Conservation (phyloP, 257 asterid species). For the Petunia axillaris region DNA sequence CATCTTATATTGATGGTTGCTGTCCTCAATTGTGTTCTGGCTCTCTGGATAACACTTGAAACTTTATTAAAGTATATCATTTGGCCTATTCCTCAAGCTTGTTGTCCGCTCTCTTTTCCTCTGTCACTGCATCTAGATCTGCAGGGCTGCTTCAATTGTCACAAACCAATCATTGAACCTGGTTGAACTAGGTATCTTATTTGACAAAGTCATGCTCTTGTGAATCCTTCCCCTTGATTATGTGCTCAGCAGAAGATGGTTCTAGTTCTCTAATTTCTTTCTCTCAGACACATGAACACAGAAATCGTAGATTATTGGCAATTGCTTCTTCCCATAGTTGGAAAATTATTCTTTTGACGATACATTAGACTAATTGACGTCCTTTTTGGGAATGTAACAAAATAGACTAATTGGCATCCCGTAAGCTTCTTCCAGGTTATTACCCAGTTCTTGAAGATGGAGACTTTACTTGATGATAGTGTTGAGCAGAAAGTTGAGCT, state of each 20-base stretch:
- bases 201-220: not conserved
- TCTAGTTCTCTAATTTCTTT: not conserved
- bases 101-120: not conserved
- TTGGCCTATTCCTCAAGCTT: conserved; percentile 1
- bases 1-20: not conserved
- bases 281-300: not conserved
- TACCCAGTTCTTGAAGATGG: conserved; percentile 93
- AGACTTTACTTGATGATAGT: conserved; percentile 84
- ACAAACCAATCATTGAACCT: conserved; percentile 6
- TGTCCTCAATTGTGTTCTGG: not conserved
- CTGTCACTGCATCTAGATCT: conserved; percentile 1
- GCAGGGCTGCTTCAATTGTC: conserved; percentile 12
- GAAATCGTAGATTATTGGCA: not conserved
- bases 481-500: conserved; percentile 77
- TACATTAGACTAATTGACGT: conserved; percentile 24
- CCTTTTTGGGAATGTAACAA: not conserved
- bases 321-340: not conserved
- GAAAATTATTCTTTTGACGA: not conserved
- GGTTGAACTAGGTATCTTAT: not conserved
- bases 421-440: conserved; percentile 65
- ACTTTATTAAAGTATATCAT: not conserved
- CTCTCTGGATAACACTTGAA: not conserved
- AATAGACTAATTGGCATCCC: conserved; percentile 25
- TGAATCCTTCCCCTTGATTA: not conserved
- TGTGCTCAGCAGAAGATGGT: conserved; percentile 18